Evolutionary conservation across 805 yeast species (phyloP).

Genomic region (Candida loeiensis): DNA sequence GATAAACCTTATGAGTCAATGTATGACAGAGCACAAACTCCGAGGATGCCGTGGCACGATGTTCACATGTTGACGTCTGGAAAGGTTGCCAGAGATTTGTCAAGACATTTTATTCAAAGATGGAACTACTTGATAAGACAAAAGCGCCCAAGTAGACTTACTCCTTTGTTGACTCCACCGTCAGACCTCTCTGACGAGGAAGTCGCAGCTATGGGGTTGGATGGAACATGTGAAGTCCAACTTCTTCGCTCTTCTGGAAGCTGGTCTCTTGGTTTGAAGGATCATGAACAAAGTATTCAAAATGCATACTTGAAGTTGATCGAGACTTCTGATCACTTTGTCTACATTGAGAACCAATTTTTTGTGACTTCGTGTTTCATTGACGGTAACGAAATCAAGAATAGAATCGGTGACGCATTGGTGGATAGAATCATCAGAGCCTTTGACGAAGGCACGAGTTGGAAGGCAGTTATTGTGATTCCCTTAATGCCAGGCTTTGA

Average conservation of each 20-base stretch:
- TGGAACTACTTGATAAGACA: constrained; percentile 94
- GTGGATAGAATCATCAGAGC: constrained; percentile 96
- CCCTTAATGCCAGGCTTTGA: constrained; percentile 98
- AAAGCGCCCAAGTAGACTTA: constrained; percentile 89
- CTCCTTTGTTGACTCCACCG: constrained; percentile 91
- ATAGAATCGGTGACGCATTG: constrained; percentile 91
- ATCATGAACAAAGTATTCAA: constrained; percentile 85
- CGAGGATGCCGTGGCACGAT: constrained; percentile 99
- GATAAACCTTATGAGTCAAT: constrained; percentile 87
- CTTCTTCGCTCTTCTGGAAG: constrained; percentile 81
- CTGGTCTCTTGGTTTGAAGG: constrained; percentile 90
- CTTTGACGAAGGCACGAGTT: constrained; percentile 63
- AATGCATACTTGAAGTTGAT: constrained; percentile 87
- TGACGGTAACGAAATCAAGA: constrained; percentile 79
- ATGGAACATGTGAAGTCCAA: constrained; percentile 91
- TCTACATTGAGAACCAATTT: constrained; percentile 94
- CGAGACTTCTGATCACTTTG: constrained; percentile 87
- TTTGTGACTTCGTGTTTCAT: constrained; percentile 86
- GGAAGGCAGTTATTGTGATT: constrained; percentile 90
- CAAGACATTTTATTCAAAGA: constrained; percentile 93
- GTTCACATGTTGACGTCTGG: constrained; percentile 95
- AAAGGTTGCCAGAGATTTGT: constrained; percentile 86
- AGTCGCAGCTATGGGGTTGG: constrained; percentile 52
- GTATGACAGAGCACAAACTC: constrained; percentile 76
- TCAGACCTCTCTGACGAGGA: constrained; percentile 78